phyloP scores from a whole-genome alignment of 1,139 yeast species.

The Wickerhamomyces sp. region DNA sequence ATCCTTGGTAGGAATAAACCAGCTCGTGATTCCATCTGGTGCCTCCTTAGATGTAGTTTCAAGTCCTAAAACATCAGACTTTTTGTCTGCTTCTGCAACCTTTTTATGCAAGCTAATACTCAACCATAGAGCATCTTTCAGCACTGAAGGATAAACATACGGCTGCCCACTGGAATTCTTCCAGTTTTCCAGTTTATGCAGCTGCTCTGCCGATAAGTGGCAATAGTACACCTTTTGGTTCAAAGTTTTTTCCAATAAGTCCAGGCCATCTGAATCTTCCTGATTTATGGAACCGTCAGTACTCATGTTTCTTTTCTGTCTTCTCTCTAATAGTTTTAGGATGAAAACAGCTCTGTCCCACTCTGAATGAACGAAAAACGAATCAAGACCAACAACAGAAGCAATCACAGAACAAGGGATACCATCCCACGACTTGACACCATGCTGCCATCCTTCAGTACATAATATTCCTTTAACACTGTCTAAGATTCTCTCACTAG shows the following conservation, averaged over 20 bases:
- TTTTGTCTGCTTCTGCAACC: constrained; percentile 22
- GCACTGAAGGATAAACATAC: constrained; percentile 32
- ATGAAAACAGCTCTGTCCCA: constrained; percentile 47
- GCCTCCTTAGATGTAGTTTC: constrained; percentile 17
- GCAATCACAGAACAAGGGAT: constrained; percentile 39
- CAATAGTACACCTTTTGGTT: constrained; percentile 40
- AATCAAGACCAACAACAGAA: constrained; percentile 41
- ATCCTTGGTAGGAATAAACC: constrained; percentile 38
- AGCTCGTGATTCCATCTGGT: constrained; percentile 23
- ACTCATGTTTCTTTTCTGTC: constrained; percentile 8
- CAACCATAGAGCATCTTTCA: constrained; percentile 44
- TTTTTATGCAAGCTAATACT: constrained; percentile 36
- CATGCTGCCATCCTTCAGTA: constrained; percentile 42
- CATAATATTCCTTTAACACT: constrained; percentile 41
- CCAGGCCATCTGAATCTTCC: constrained; percentile 17
- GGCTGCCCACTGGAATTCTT: constrained; percentile 31
- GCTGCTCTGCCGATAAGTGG: constrained; percentile 41
- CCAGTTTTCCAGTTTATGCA: constrained; percentile 36
- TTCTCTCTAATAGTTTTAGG: constrained; percentile 34
- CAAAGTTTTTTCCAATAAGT: constrained; percentile 17
- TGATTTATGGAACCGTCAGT: not conserved
- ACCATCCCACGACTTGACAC: constrained; percentile 39
- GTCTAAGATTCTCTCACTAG: constrained; percentile 39
- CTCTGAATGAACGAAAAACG: constrained; percentile 46
- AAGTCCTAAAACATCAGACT: constrained; percentile 22